Evolutionary conservation across 768 basidiomycete genomes (phyloP), one percentile per base, ranked within the genome.

Genomic region (Boletellus ananiceps): DNA sequence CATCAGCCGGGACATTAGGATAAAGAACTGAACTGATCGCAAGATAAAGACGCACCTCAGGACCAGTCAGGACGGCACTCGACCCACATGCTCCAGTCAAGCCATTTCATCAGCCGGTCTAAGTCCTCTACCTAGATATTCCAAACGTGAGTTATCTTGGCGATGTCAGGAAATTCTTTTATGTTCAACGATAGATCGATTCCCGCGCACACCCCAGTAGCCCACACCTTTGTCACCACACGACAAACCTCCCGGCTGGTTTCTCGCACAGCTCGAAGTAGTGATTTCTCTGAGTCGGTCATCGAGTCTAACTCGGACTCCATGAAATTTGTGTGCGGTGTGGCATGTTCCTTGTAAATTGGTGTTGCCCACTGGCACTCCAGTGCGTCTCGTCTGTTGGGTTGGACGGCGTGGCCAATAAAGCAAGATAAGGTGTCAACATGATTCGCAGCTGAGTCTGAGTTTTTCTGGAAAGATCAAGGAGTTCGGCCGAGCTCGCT

Each of bases 61-160:
- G 61, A 5, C 57, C 57, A 82, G 0, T 57, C 69, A 23, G 79
- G 78, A 2, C 58, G 60, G 46, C 80, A 81, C 37, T 64, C 74
- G 2, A 72, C 54, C 79, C 80, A 81, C 7, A 69, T 59, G 34
- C 62, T 70, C 79, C 80, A 82, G 51, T 75, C 79, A 0, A 81
- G 61, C 79, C 80, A 81, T 0, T 33, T 39, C 70, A 80, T 76
- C 18, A 81, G 55, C 2, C 42, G 51, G 7, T 64, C 51, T 19
- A 76, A 40, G 8, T 71, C 66, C 18, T 33, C 39, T 8, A 46
- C 57, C 79, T 79, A 80, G 5, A 44, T 31, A 12, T 19, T 18
- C n/a, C 64, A 33, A 36, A 69, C 23, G 2, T 2, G 33, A 5
- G 27, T 45, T 21, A 55, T 34, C 19, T 57, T 44, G 1, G 27